Percentiles rank a stretch among this genome's conserved stretches.
These are phyloP conservation scores for Acanthamoeba lenticulata DNA, from an alignment of 208 protist genomes.

Conservation along the genomic window DNA sequence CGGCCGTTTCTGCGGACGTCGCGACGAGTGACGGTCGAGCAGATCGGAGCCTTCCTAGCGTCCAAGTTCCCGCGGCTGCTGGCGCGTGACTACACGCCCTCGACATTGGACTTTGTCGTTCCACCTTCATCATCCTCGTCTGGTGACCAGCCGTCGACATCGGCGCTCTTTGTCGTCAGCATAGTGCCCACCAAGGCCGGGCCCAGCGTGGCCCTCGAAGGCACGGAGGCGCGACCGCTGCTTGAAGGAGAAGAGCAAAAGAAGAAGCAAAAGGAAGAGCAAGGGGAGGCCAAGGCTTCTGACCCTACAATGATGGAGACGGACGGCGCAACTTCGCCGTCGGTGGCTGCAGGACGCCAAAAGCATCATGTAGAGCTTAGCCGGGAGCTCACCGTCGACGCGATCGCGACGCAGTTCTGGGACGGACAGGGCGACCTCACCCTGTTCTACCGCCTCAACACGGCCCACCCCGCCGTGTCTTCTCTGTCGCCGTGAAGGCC, in stretches of 20 bases:
- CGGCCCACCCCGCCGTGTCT: no score
- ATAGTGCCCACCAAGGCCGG: background rate
- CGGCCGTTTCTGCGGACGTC: constrained; percentile 1
- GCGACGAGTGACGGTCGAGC: background rate
- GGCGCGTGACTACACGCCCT: background rate
- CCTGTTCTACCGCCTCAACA: constrained; percentile 38
- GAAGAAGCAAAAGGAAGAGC: no score
- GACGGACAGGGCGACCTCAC: constrained; percentile 41
- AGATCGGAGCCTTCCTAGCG: background rate
- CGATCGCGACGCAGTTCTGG: background rate
- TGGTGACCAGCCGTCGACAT: no score
- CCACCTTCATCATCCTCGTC: background rate
- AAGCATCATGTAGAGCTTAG: background rate
- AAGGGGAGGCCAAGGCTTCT: background rate
- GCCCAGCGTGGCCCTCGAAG: no score
- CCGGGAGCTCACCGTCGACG: background rate
- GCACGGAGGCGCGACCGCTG: no score
- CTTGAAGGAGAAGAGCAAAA: no score
- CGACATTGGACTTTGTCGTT: background rate
- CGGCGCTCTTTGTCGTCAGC: background rate
- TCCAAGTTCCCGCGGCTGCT: background rate
- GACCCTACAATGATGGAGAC: background rate
- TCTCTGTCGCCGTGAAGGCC: no score
- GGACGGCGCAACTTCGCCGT: background rate
- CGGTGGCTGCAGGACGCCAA: no score